Conservation (phyloP, 2,329 filamentous ascomycete species). For the Microsporum audouinii region DNA sequence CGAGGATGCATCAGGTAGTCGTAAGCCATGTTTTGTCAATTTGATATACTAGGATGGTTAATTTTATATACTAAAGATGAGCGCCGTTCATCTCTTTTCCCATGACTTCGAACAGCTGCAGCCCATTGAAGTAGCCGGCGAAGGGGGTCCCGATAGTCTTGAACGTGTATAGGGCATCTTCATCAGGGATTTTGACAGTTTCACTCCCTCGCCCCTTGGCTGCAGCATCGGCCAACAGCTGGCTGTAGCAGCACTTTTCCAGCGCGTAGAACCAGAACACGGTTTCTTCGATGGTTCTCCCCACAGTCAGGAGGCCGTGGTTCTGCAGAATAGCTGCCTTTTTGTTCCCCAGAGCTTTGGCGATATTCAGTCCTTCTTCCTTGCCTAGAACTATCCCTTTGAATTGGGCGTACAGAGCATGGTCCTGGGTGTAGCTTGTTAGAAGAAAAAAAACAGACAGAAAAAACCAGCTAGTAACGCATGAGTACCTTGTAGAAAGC, state of each 20-base stretch:
- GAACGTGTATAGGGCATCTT: constrained; percentile 57
- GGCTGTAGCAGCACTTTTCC: constrained; percentile 44
- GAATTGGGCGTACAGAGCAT: constrained; percentile 42
- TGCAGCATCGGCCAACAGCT: constrained; percentile 44
- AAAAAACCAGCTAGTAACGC: neutral
- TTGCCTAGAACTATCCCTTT: constrained; percentile 43
- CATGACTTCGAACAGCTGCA: constrained; percentile 60
- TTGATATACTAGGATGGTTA: neutral
- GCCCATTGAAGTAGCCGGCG: constrained; percentile 60
- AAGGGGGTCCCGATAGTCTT: constrained; percentile 50
- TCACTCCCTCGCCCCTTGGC: constrained; percentile 47
- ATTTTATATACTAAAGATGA: constrained; percentile 37
- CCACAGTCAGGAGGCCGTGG: constrained; percentile 43
- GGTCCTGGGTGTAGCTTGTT: constrained; percentile 29
- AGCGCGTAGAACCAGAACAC: constrained; percentile 45
- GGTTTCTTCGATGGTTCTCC: constrained; percentile 39
- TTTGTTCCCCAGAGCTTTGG: constrained; percentile 36
- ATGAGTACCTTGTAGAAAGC: constrained; percentile 32
- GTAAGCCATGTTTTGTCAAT: neutral
- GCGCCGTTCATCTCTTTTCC: constrained; percentile 49
- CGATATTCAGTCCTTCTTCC: constrained; percentile 45
- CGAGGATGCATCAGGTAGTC: neutral
- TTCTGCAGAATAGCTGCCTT: constrained; percentile 46
- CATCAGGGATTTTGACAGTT: constrained; percentile 56
- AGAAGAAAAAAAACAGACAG: neutral